Evolutionary conservation across 805 yeast species (phyloP).

Genomic region (Ogataea nonfermentans): DNA sequence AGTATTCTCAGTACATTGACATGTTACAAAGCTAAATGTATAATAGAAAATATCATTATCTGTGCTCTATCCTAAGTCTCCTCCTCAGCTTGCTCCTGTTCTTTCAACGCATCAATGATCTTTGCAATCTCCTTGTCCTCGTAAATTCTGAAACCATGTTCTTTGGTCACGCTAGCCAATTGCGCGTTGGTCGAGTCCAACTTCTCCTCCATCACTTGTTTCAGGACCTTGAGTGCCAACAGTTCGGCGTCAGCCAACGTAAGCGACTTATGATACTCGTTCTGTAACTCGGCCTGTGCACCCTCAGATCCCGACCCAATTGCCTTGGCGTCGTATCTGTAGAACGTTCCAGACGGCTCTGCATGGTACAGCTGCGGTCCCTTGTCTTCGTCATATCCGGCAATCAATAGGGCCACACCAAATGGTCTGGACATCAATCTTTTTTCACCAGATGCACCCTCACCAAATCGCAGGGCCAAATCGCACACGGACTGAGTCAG

Average conservation of each 20-base stretch:
- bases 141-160: constrained; percentile 82
- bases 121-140: constrained; percentile 77
- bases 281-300: constrained; percentile 96
- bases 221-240: constrained; percentile 80
- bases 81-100: constrained; percentile 53
- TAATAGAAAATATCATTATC: constrained; percentile 5
- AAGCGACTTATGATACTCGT: constrained; percentile 90
- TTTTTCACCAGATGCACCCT: constrained; percentile 95
- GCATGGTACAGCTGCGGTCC: constrained; percentile 98
- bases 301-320: constrained; percentile 99
- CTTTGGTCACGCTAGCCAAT: constrained; percentile 86
- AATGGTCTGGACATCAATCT: constrained; percentile 96
- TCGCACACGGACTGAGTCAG: constrained; percentile 97
- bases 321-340: constrained; percentile 97
- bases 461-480: constrained; percentile 93
- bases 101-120: constrained; percentile 74
- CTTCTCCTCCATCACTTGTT: constrained; percentile 99
- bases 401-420: constrained; percentile 95
- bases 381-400: constrained; percentile 88
- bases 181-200: constrained; percentile 94
- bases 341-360: constrained; percentile 99
- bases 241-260: constrained; percentile 92
- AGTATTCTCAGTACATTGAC: constrained; percentile 79
- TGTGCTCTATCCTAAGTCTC: constrained; percentile 5
- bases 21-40: constrained; percentile 29